Evolutionary conservation across 83 land plant species (phyloP).

Genomic region (Thuja plicata): DNA sequence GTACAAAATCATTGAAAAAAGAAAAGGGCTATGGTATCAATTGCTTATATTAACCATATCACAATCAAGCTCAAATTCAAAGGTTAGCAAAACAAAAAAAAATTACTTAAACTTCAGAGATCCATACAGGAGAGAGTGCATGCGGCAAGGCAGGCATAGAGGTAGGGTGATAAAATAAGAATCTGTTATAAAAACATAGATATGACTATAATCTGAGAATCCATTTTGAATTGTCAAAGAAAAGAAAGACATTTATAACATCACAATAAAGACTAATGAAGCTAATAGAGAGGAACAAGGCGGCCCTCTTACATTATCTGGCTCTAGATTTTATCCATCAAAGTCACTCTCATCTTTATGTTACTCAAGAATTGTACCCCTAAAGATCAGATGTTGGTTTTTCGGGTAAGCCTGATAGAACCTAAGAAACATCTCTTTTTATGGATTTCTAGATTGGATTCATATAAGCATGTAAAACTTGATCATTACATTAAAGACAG

Average conservation of each 20-base stretch:
- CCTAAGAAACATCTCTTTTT: neutral
- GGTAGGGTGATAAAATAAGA: neutral
- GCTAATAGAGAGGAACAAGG: no score
- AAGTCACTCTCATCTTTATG: neutral
- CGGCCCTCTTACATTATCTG: neutral
- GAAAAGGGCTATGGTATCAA: neutral
- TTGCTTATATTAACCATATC: neutral
- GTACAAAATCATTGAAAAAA: no score
- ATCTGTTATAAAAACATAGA: neutral
- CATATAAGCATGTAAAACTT: neutral
- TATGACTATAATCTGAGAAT: neutral
- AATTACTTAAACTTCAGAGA: neutral
- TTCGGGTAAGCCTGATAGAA: neutral
- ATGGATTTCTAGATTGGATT: no score
- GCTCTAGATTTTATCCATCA: neutral
- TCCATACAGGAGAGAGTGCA: neutral
- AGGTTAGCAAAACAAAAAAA: neutral
- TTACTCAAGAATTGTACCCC: neutral
- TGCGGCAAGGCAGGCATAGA: neutral
- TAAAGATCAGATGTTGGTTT: neutral
- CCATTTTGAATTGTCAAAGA: neutral
- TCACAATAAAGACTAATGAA: neutral
- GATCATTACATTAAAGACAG: neutral
- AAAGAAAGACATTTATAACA: neutral
- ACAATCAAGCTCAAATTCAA: neutral